Conservation (phyloP, 2,329 filamentous ascomycete genomes). For the Didymella keratinophila region DNA sequence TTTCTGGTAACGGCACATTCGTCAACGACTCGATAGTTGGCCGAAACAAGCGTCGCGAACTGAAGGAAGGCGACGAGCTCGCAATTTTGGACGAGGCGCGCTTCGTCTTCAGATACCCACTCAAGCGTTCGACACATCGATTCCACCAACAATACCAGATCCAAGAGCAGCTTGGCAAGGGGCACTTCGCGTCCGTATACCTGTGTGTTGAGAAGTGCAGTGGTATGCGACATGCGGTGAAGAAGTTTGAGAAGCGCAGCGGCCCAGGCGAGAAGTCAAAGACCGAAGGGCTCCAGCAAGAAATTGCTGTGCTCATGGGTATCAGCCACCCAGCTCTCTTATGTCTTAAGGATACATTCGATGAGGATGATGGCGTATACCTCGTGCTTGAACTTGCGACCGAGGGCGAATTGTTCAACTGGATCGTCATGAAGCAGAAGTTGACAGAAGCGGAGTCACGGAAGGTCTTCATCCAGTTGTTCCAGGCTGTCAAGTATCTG, state of each 20-base stretch:
- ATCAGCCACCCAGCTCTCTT: conserved; percentile 93
- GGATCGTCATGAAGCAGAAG: conserved; percentile 90
- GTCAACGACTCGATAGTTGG: conserved; percentile 92
- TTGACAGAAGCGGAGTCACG: conserved; percentile 83
- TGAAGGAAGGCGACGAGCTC: conserved; percentile 90
- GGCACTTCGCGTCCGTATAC: conserved; percentile 94
- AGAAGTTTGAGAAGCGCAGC: conserved; percentile 87
- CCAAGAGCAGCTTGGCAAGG: conserved; percentile 86
- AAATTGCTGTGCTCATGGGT: conserved; percentile 96
- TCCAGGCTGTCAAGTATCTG: conserved; percentile 93
- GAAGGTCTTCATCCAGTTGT: conserved; percentile 88
- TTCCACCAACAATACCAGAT: conserved; percentile 89
- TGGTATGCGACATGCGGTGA: conserved; percentile 87
- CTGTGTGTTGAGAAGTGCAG: conserved; percentile 85
- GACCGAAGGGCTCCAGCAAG: conserved; percentile 87
- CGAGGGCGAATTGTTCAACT: conserved; percentile 95
- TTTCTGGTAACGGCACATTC: conserved; percentile 96
- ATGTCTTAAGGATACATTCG: conserved; percentile 93
- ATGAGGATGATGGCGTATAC: conserved; percentile 89
- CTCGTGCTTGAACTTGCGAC: conserved; percentile 88
- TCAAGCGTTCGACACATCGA: conserved; percentile 64
- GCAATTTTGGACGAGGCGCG: conserved; percentile 83
- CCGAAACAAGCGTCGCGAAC: conserved; percentile 87
- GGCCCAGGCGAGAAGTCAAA: conserved; percentile 85
- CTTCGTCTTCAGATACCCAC: conserved; percentile 90